A percentile compares a stretch with the other conserved stretches of the same genome.
These are phyloP conservation scores for Tricholomella constricta DNA, from an alignment of 768 basidiomycete genomes.

Conservation along the genomic window DNA sequence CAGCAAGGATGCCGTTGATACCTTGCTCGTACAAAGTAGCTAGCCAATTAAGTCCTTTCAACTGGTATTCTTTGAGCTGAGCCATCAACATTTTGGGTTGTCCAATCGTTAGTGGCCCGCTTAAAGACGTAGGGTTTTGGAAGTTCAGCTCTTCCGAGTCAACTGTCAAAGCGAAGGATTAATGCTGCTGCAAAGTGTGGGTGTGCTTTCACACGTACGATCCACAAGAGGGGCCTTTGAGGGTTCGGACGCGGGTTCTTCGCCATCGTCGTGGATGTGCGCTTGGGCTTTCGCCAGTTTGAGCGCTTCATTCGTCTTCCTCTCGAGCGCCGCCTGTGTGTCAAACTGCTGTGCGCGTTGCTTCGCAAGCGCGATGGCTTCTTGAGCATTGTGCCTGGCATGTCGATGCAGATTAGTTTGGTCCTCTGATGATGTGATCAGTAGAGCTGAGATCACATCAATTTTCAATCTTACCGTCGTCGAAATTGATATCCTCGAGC, in stretches of 20 bases:
- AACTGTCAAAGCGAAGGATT: constrained; percentile 45
- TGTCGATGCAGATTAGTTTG: constrained; percentile 83
- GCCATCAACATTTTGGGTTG: constrained; percentile 98
- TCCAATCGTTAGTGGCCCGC: constrained; percentile 78
- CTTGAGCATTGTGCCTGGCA: constrained; percentile 87
- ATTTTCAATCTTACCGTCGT: constrained; percentile 63
- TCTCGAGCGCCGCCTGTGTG: constrained; percentile 73
- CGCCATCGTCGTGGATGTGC: constrained; percentile 48
- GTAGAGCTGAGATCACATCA: neutral
- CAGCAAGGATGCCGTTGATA: constrained; percentile 98
- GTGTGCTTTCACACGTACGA: constrained; percentile 46
- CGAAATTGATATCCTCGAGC: constrained; percentile 84
- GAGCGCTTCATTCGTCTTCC: constrained; percentile 78
- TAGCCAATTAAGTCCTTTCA: constrained; percentile 98
- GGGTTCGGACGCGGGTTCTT: constrained; percentile 34
- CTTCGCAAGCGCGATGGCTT: constrained; percentile 78
- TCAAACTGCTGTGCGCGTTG: constrained; percentile 87
- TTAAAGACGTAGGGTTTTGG: constrained; percentile 94
- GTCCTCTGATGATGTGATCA: constrained; percentile 60
- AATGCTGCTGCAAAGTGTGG: constrained; percentile 3
- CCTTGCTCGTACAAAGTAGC: constrained; percentile 98
- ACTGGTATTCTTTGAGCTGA: constrained; percentile 95
- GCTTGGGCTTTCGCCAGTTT: constrained; percentile 62
- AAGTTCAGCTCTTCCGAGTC: constrained; percentile 98
- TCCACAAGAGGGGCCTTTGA: constrained; percentile 62